Evolutionary conservation across 2,329 filamentous ascomycete genomes (phyloP).

Genomic region (Phialophora tarda): DNA sequence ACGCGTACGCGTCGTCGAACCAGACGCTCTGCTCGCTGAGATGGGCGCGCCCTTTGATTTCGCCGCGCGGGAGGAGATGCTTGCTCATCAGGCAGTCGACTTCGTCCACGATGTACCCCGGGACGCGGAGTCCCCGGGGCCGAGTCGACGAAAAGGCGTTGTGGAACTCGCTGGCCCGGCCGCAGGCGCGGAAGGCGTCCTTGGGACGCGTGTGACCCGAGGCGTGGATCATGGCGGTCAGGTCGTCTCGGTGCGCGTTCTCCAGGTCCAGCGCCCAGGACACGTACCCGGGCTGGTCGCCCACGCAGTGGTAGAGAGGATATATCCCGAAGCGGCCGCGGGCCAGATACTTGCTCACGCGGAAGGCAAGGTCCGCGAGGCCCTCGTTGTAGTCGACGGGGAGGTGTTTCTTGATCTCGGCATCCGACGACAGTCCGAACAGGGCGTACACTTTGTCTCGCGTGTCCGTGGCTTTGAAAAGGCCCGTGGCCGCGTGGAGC

Average conservation of each 20-base stretch:
- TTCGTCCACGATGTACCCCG: constrained; percentile 20
- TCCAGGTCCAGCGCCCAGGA: constrained; percentile 27
- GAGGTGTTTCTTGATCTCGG: constrained; percentile 18
- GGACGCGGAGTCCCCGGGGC: constrained; percentile 4
- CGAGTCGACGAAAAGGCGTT: background rate
- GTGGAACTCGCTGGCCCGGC: background rate
- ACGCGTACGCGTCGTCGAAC: constrained; percentile 10
- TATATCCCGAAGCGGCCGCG: constrained; percentile 7
- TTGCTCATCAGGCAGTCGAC: background rate
- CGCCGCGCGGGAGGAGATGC: background rate
- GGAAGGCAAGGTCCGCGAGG: constrained; percentile 1
- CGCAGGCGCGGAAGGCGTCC: constrained; percentile 16
- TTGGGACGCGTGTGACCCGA: background rate
- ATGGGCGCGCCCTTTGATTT: background rate
- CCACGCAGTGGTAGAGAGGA: constrained; percentile 24
- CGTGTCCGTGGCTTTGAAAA: constrained; percentile 22
- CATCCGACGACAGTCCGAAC: constrained; percentile 15
- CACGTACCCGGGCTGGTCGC: background rate
- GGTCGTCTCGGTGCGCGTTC: background rate
- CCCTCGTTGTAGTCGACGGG: constrained; percentile 26
- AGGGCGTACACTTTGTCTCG: constrained; percentile 30
- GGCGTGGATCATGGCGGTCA: constrained; percentile 13
- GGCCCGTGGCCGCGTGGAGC: constrained; percentile 11
- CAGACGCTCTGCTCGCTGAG: constrained; percentile 1
- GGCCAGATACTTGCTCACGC: constrained; percentile 21